Evolutionary conservation across 495 filamentous ascomycete genomes (phyloP).

Genomic region (Penicillium coprophilum): DNA sequence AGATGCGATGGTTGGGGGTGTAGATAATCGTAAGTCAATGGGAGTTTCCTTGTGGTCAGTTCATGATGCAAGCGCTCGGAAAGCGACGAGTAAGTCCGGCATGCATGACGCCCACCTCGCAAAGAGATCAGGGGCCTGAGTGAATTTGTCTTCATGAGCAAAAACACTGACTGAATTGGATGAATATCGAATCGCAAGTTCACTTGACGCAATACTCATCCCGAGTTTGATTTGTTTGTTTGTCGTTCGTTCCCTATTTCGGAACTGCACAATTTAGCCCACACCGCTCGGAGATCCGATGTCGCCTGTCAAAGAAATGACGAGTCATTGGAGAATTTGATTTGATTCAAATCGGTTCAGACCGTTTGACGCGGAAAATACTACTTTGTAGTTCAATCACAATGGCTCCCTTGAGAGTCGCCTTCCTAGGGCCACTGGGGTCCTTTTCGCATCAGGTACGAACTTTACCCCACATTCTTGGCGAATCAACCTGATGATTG

Average conservation of each 20-base stretch:
- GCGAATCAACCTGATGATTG: constrained; percentile 12
- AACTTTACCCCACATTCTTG: constrained; percentile 13
- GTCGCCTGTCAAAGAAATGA: constrained; percentile 7
- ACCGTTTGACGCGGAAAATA: neutral
- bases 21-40: constrained; percentile 63
- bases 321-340: neutral
- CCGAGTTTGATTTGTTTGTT: constrained; percentile 40
- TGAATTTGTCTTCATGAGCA: constrained; percentile 18
- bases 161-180: neutral
- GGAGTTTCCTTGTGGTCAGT: constrained; percentile 50
- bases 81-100: constrained; percentile 30
- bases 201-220: neutral
- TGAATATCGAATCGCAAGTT: neutral
- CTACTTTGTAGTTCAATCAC: neutral
- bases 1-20: constrained; percentile 63
- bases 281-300: constrained; percentile 25
- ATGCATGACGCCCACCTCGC: constrained; percentile 8
- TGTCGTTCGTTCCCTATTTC: constrained; percentile 7
- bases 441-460: constrained; percentile 92
- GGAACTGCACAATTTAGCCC: constrained; percentile 1
- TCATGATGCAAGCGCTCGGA: constrained; percentile 32
- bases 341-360: neutral
- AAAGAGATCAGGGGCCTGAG: constrained; percentile 9
- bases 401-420: constrained; percentile 50
- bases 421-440: constrained; percentile 78